Evolutionary conservation across 805 yeast genomes (phyloP), one percentile per base, ranked within the genome.

Genomic region (Starmerella powellii): DNA sequence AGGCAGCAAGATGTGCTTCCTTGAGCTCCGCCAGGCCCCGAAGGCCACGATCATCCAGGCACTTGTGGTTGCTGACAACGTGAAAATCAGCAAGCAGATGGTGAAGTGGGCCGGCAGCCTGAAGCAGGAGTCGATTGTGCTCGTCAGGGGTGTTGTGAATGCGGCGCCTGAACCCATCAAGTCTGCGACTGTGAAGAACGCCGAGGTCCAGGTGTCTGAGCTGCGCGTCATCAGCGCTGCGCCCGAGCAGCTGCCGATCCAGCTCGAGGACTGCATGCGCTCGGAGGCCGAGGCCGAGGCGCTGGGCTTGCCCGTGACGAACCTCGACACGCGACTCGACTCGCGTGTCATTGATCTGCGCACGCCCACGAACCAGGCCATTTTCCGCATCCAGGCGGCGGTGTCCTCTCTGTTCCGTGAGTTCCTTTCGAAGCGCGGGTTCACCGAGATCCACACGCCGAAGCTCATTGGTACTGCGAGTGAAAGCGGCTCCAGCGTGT

Each of bases 401-500:
- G 94, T 91, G 44, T 74, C 88, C 60, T 69, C 70, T 31, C 68
- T 93, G 58, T 91, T 91, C 74, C 77, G 94, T 62, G 97, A 91
- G 68, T 91, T 80, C 61, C 70, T 91, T 57, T 60, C 65, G 47
- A 63, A 63, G 37, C 73, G 68, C 54, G 73, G 74, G 21, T 91
- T 91, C 67, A 75, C 79, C 29, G 99, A 93, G 69, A 78, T 86
- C 54, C 99, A 91, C 67, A 80, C 96, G 11, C 99, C 99, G 49
- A 91, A 91, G 68, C 70, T 91, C 55, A 74, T 88, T 58, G 95
- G 93, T 54, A 85, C 97, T 31, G 82, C 98, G 31, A 81, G 94
- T 48, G 99, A 91, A 71, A 95, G 97, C 65, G 99, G 99, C 53
- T 76, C 97, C 45, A 88, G 85, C 63, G 97, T 91, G 37, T 91